Conservation (phyloP, 306 rosid genomes). For the Prunus davidiana region DNA sequence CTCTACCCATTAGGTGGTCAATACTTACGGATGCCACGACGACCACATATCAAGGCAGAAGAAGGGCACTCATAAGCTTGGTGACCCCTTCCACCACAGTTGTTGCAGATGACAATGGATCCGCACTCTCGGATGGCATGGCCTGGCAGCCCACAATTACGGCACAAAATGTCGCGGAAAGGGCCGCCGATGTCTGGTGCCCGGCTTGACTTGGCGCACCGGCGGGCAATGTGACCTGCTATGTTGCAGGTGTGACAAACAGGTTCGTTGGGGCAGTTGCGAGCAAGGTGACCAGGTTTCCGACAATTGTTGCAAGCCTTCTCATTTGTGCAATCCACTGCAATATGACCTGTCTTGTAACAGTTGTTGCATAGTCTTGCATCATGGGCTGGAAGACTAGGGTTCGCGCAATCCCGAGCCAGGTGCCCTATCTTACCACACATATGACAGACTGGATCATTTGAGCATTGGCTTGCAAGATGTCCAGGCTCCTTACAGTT, state of each 20-base stretch:
- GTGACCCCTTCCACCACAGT: slow-evolving; percentile 27
- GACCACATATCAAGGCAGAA: neutral
- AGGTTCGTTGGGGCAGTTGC: slow-evolving; percentile 20
- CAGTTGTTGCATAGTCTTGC: slow-evolving; percentile 27
- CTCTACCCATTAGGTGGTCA: neutral
- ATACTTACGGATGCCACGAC: neutral
- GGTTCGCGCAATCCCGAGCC: slow-evolving; percentile 19
- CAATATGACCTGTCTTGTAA: slow-evolving; percentile 29
- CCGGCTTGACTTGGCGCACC: slow-evolving; percentile 7
- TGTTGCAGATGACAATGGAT: slow-evolving; percentile 18
- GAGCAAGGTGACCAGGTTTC: slow-evolving; percentile 24
- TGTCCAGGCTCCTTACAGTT: slow-evolving; percentile 31
- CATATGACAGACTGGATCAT: slow-evolving; percentile 14
- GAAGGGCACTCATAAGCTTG: slow-evolving; percentile 24
- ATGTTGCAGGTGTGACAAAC: slow-evolving; percentile 26
- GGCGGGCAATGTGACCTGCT: slow-evolving; percentile 27
- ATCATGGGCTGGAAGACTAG: slow-evolving; percentile 11
- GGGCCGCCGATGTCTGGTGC: slow-evolving; percentile 2
- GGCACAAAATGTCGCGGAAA: slow-evolving; percentile 6
- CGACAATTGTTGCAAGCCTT: slow-evolving; percentile 23
- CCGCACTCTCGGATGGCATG: slow-evolving; percentile 20
- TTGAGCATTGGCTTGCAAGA: slow-evolving; percentile 25
- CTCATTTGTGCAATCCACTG: slow-evolving; percentile 17
- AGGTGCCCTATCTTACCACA: slow-evolving; percentile 28
- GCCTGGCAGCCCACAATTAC: slow-evolving; percentile 10